phyloP scores from a whole-genome alignment of 208 protist species.

The Leishmania tarentolae region DNA sequence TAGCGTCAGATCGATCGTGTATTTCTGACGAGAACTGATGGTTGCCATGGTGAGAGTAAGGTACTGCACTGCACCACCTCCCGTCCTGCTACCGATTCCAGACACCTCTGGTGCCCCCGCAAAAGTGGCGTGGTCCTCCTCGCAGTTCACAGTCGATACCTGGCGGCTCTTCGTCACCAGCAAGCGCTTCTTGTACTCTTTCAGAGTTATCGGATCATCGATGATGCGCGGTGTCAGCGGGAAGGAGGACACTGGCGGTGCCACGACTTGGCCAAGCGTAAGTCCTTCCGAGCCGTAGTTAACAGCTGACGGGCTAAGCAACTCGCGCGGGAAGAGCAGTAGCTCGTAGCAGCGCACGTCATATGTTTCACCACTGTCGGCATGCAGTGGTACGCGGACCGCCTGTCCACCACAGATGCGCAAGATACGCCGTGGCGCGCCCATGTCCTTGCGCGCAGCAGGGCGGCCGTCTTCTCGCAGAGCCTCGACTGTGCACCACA shows the following conservation, averaged over 20 bases:
- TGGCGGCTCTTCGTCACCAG: constrained; percentile 44
- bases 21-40: constrained; percentile 58
- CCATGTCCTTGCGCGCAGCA: constrained; percentile 33
- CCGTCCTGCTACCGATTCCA: neutral
- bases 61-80: constrained; percentile 23
- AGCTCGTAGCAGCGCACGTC: constrained; percentile 78
- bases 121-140: constrained; percentile 66
- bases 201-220: constrained; percentile 51
- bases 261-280: constrained; percentile 65
- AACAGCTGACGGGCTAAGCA: constrained; percentile 43
- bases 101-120: constrained; percentile 9
- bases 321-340: constrained; percentile 70
- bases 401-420: constrained; percentile 78
- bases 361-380: constrained; percentile 28
- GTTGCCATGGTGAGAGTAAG: constrained; percentile 75
- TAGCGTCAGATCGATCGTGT: constrained; percentile 73
- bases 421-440: constrained; percentile 64
- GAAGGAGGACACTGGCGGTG: constrained; percentile 61
- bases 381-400: constrained; percentile 31
- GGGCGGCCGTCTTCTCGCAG: constrained; percentile 53
- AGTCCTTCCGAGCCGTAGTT: constrained; percentile 65
- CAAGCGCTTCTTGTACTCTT: constrained; percentile 69
- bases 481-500: constrained; percentile 73
- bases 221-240: constrained; percentile 72
- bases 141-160: constrained; percentile 42